These are phyloP conservation scores for Didymella pinodella DNA, from an alignment of 2,329 filamentous ascomycete species.

Conservation along the genomic window DNA sequence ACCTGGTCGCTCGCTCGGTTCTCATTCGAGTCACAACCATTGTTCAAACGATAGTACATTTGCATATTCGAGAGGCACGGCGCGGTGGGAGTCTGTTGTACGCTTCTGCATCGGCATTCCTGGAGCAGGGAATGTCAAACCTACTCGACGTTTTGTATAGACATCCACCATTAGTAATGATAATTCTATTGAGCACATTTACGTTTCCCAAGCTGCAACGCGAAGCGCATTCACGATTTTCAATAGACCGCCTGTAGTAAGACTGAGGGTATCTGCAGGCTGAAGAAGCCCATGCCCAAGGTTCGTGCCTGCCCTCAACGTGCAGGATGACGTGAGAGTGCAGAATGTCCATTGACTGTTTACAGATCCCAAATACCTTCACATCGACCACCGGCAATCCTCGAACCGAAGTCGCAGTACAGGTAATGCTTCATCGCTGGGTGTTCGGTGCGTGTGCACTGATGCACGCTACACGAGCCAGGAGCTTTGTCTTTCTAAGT, in stretches of 20 bases:
- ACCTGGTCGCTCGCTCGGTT: neutral
- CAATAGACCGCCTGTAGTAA: neutral
- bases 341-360: neutral
- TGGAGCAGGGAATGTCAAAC: neutral
- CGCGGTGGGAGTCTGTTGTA: neutral
- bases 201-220: neutral
- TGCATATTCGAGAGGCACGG: slow-evolving; percentile 1
- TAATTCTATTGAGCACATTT: neutral
- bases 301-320: neutral
- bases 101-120: neutral
- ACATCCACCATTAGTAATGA: slow-evolving; percentile 11
- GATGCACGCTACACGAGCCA: neutral
- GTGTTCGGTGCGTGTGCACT: neutral
- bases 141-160: slow-evolving; percentile 8
- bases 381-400: neutral
- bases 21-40: neutral
- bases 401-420: neutral
- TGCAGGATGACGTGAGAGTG: neutral
- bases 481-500: neutral
- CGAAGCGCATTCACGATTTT: neutral
- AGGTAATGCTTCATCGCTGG: neutral
- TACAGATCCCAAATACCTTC: too few relatives aligned
- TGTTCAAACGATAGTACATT: neutral
- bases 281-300: neutral
- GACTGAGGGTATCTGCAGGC: neutral